Conservation (phyloP, 768 basidiomycete species). For the Termitomyces heimii region DNA sequence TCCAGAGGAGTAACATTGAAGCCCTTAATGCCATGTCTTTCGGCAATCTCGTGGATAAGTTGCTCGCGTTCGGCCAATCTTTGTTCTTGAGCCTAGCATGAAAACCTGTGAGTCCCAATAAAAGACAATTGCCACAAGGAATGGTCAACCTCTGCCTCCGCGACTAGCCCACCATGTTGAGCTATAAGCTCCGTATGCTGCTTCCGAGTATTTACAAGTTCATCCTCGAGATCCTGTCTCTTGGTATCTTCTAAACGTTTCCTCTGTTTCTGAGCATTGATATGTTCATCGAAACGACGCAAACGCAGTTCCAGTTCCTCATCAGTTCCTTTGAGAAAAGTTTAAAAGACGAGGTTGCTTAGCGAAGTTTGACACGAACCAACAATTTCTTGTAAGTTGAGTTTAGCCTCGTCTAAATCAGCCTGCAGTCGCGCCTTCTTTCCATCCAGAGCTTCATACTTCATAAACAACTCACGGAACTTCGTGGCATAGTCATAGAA, state of each 20-base stretch:
- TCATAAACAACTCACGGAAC: conserved; percentile 80
- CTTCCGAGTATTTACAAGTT: conserved; percentile 40
- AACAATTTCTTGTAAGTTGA: conserved; percentile 60
- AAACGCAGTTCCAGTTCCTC: conserved; percentile 59
- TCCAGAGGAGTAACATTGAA: conserved; percentile 68
- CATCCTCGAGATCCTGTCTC: conserved; percentile 59
- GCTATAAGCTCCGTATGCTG: conserved; percentile 52
- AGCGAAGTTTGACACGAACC: conserved; percentile 34
- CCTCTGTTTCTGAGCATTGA: conserved; percentile 44
- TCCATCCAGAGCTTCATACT: conserved; percentile 56
- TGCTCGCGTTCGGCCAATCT: conserved; percentile 68
- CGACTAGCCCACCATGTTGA: conserved; percentile 62
- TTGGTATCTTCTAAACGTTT: conserved; percentile 41
- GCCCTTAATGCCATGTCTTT: conserved; percentile 67
- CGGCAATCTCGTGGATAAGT: conserved; percentile 63
- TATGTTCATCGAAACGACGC: conserved; percentile 54
- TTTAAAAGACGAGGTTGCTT: not conserved
- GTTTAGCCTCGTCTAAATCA: conserved; percentile 56
- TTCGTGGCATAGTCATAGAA: conserved; percentile 82
- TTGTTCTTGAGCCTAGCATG: conserved; percentile 60
- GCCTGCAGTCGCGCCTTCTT: conserved; percentile 55
- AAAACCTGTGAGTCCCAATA: not conserved
- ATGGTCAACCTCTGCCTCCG: conserved; percentile 60
- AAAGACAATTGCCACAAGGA: not conserved
- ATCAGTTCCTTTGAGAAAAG: conserved; percentile 50